Conservation (phyloP, 805 yeast genomes). For the Wickerhamiella allomyrinae region DNA sequence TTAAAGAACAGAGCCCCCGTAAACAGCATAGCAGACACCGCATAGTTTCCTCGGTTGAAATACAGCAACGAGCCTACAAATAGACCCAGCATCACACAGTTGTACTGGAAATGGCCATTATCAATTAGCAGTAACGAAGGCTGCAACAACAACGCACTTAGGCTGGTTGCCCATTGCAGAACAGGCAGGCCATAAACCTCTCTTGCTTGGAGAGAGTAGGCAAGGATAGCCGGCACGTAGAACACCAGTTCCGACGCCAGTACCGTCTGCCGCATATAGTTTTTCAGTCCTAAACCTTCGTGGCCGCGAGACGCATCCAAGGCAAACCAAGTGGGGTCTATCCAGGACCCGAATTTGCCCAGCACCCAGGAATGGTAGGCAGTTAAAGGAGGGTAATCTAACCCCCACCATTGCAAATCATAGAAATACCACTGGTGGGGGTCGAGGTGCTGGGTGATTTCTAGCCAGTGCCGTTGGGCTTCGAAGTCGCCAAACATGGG, state of each 20-base stretch:
- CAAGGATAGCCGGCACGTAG: conserved; percentile 68
- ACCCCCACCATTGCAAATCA: conserved; percentile 87
- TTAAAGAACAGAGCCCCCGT: conserved; percentile 70
- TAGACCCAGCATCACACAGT: conserved; percentile 86
- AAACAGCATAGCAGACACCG: conserved; percentile 60
- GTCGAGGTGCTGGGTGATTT: conserved; percentile 66
- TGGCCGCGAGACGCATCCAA: conserved; percentile 60
- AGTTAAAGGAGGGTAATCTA: conserved; percentile 94
- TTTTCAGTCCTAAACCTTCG: conserved; percentile 53
- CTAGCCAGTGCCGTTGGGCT: conserved; percentile 98
- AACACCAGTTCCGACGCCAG: conserved; percentile 57
- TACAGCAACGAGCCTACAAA: conserved; percentile 54
- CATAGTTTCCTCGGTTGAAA: conserved; percentile 26
- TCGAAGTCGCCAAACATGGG: conserved; percentile 95
- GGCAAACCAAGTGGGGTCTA: conserved; percentile 63
- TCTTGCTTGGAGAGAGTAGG: conserved; percentile 59
- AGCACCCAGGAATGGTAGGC: conserved; percentile 79
- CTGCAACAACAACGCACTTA: conserved; percentile 69
- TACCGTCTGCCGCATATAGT: conserved; percentile 74
- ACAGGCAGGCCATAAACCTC: conserved; percentile 40
- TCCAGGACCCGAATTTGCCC: conserved; percentile 52
- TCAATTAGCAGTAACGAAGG: conserved; percentile 76
- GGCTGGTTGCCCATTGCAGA: conserved; percentile 61
- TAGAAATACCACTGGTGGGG: conserved; percentile 72
- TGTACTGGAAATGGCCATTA: conserved; percentile 96